Percentiles rank a stretch among this genome's conserved stretches.
These are phyloP conservation scores for Melaleuca alternifolia DNA, from an alignment of 345 rosid genomes.

Conservation along the genomic window DNA sequence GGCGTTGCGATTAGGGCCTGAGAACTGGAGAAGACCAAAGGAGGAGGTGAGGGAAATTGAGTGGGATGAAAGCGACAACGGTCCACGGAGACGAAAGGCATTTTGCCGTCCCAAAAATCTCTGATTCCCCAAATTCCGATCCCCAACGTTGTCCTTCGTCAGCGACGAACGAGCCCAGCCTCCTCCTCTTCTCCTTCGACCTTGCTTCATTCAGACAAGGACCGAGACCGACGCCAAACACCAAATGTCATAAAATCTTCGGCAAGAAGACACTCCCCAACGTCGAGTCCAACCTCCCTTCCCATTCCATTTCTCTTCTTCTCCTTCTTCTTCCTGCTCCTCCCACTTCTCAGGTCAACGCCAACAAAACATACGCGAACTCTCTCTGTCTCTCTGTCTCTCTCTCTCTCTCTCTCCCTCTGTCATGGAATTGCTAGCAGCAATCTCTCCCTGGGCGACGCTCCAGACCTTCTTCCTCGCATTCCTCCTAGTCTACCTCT, in stretches of 20 bases:
- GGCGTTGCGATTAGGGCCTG: neutral
- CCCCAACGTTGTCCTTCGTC: neutral
- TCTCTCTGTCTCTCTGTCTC: neutral
- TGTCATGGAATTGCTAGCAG: slow-evolving; percentile 5
- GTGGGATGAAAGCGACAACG: too few relatives aligned
- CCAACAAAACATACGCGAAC: neutral
- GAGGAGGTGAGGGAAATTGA: neutral
- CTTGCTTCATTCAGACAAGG: neutral
- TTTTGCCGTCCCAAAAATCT: neutral
- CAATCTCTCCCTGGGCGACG: slow-evolving; percentile 3
- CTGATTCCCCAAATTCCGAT: neutral
- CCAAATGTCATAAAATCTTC: neutral
- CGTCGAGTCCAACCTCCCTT: neutral
- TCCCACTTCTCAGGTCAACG: neutral
- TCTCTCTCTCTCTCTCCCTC: neutral
- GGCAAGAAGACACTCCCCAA: neutral
- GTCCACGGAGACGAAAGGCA: neutral
- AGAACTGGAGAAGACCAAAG: neutral
- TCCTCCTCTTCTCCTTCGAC: neutral
- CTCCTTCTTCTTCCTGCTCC: neutral
- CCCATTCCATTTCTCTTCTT: neutral
- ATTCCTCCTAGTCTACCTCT: slow-evolving; percentile 31
- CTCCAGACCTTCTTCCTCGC: slow-evolving; percentile 27
- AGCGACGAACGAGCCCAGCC: neutral
- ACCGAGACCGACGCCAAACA: neutral